These are phyloP conservation scores for Sporisorium sorghi DNA, from an alignment of 1,284 basidiomycete species.

Conservation along the genomic window DNA sequence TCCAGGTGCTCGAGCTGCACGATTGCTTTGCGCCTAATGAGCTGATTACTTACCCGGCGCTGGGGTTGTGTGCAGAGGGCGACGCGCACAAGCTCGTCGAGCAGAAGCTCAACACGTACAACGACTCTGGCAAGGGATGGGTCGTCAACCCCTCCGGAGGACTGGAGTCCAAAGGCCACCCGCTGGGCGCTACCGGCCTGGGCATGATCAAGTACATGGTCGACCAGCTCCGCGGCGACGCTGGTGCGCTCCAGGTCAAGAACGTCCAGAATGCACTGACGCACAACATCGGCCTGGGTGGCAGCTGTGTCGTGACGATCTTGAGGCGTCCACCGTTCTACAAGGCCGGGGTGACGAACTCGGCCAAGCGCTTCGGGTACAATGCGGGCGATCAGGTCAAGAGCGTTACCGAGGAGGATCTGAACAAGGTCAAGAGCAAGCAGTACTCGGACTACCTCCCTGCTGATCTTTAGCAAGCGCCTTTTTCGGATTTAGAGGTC, in stretches of 20 bases:
- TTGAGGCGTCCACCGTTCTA: constrained; percentile 55
- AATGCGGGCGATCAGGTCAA: constrained; percentile 57
- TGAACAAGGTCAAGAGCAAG: constrained; percentile 62
- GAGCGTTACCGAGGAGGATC: constrained; percentile 57
- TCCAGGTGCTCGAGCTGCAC: constrained; percentile 86
- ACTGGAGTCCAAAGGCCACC: constrained; percentile 83
- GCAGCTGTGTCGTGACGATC: constrained; percentile 59
- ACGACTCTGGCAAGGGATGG: constrained; percentile 77
- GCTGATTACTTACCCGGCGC: constrained; percentile 85
- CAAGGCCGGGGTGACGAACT: constrained; percentile 53
- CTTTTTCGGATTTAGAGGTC: not conserved
- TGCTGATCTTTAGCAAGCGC: constrained; percentile 28
- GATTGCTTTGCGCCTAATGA: constrained; percentile 79
- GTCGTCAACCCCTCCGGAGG: constrained; percentile 88
- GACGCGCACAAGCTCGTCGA: constrained; percentile 83
- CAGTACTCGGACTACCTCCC: constrained; percentile 60
- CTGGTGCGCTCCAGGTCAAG: constrained; percentile 73
- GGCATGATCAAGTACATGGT: constrained; percentile 90
- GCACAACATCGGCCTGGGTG: constrained; percentile 85
- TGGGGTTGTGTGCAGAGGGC: constrained; percentile 78
- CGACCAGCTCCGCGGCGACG: constrained; percentile 72
- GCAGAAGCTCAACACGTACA: constrained; percentile 79
- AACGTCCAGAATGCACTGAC: constrained; percentile 83
- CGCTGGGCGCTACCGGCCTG: constrained; percentile 84
- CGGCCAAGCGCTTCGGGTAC: constrained; percentile 62